Conservation (phyloP, 2,329 filamentous ascomycete genomes). For the Botrytis aclada region DNA sequence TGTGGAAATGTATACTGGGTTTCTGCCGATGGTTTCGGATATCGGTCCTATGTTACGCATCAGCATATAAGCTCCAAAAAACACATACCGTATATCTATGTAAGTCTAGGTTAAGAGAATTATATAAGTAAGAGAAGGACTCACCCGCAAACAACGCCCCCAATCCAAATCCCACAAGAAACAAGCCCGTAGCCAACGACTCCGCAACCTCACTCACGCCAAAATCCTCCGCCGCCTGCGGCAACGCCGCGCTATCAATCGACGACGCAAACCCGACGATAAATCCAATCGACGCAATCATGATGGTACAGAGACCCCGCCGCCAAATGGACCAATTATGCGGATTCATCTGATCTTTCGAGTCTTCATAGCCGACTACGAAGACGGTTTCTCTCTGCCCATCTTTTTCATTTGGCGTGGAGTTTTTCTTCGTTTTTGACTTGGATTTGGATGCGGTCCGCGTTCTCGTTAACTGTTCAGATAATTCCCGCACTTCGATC, state of each 20-base stretch:
- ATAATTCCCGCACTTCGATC: background rate
- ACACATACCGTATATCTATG: background rate
- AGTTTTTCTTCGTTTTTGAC: background rate
- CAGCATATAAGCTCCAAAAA: background rate
- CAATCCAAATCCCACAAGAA: background rate
- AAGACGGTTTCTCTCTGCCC: background rate
- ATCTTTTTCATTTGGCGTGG: background rate
- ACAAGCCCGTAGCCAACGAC: background rate
- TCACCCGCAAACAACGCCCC: background rate
- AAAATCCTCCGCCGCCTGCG: conserved; percentile 45
- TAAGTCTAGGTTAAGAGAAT: background rate
- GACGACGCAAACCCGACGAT: background rate
- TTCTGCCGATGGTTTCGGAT: background rate
- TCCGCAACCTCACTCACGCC: conserved; percentile 33
- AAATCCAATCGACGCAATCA: background rate
- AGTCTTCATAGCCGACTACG: background rate
- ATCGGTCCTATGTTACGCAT: background rate
- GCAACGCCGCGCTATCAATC: conserved; percentile 46
- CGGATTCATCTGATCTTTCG: background rate
- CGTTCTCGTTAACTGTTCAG: background rate
- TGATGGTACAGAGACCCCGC: background rate
- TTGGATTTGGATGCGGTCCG: background rate
- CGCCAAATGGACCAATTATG: background rate
- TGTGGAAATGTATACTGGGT: background rate
- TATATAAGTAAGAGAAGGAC: background rate